phyloP scores from a whole-genome alignment of 1,284 basidiomycete species.

The Cryptococcus sp. region DNA sequence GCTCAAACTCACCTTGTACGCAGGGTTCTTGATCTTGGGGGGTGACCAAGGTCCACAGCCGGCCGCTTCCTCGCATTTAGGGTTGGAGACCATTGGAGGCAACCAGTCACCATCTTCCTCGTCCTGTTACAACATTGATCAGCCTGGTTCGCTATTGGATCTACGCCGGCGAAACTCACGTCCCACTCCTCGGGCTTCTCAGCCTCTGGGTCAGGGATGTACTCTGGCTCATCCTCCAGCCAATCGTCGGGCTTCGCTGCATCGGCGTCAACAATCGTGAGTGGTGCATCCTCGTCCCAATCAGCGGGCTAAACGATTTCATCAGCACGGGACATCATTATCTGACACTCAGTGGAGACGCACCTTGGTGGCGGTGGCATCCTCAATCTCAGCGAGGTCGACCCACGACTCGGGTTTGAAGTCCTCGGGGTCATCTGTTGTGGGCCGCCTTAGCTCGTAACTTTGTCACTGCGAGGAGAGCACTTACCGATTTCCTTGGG shows the following conservation, averaged over 20 bases:
- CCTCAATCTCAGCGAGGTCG: conserved; percentile 79
- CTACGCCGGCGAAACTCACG: conserved; percentile 46
- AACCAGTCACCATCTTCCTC: conserved; percentile 99
- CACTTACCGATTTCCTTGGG: conserved; percentile 72
- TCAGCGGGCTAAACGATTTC: conserved; percentile 68
- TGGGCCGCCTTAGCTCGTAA: not conserved
- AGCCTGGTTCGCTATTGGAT: not conserved
- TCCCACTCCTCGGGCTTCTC: conserved; percentile 99
- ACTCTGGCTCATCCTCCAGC: conserved; percentile 84
- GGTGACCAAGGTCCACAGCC: conserved; percentile 93
- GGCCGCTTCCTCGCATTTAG: conserved; percentile 82
- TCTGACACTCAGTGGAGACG: conserved; percentile 10
- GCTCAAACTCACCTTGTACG: conserved; percentile 62
- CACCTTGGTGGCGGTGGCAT: conserved; percentile 81
- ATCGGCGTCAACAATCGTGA: conserved; percentile 82
- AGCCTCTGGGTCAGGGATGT: conserved; percentile 87
- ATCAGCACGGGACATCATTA: not conserved
- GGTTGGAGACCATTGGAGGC: conserved; percentile 82
- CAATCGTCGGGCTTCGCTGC: conserved; percentile 92
- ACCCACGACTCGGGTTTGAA: conserved; percentile 93
- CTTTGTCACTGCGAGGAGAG: not conserved
- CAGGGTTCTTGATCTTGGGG: conserved; percentile 85
- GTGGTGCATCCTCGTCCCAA: conserved; percentile 94
- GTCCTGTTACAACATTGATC: conserved; percentile 51
- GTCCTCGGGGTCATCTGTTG: conserved; percentile 76